Percentiles rank a stretch among this genome's conserved stretches.
Evolutionary conservation across 306 rosid species (phyloP).

Genomic region (Bauhinia variegata): DNA sequence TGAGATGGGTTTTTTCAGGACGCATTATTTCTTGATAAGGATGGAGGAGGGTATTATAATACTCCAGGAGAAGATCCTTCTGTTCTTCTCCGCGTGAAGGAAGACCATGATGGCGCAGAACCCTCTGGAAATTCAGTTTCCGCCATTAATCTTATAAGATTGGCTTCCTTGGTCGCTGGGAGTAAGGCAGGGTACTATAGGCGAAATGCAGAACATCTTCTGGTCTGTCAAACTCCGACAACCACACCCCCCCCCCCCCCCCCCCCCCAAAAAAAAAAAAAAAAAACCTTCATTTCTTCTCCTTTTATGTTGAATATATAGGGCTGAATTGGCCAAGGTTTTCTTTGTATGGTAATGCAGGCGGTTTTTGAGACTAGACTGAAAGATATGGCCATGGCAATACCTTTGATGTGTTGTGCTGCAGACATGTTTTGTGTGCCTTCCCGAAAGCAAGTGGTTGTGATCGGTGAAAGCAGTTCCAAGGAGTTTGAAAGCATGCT

Average conservation of each 20-base stretch:
- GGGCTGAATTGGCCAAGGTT: conserved; percentile 30
- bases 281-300: conserved; percentile 10
- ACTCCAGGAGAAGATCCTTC: conserved; percentile 89
- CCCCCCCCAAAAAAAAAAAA: too few species aligned
- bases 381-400: conserved; percentile 67
- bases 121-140: conserved; percentile 95
- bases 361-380: conserved; percentile 83
- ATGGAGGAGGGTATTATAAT: conserved; percentile 91
- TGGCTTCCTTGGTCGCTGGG: conserved; percentile 76
- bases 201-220: conserved; percentile 78
- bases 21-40: conserved; percentile 82
- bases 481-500: conserved; percentile 40
- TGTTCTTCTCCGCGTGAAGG: conserved; percentile 82
- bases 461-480: conserved; percentile 55
- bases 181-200: conserved; percentile 62
- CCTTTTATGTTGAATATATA: conserved; percentile 1
- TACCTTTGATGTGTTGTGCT: conserved; percentile 89
- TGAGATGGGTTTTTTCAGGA: conserved; percentile 61
- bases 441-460: conserved; percentile 71
- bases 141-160: conserved; percentile 72
- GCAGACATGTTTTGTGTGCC: conserved; percentile 71
- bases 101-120: conserved; percentile 96
- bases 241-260: too few species aligned
- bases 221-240: too few species aligned
- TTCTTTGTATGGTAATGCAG: conserved; percentile 46